Evolutionary conservation across 352 stramenopile species (phyloP), one percentile per base, ranked within the genome.

Genomic region (Phytophthora constricta): DNA sequence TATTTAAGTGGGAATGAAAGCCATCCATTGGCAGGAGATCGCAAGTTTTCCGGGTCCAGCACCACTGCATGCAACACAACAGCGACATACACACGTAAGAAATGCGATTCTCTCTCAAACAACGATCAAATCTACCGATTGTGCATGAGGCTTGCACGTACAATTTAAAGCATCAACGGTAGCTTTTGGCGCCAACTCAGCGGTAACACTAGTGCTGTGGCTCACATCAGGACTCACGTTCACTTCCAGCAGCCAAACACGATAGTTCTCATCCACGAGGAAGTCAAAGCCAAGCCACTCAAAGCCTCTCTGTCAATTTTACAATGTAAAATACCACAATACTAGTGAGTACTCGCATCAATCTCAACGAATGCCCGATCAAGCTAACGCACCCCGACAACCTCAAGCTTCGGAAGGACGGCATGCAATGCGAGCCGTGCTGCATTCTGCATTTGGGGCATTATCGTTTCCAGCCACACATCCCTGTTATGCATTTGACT

Each of bases 261-360:
- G 63, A 19, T 83, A 46, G 20, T 68, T 57, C 25, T 83, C 73
- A 26, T 93, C 88, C 10, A 97, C 54, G 33, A 97, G 47, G 31
- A 96, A 93, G 62, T 96, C 89, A 25, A 95, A 85, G 0, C 89
- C 89, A 25, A 96, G 84, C 89, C 89, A 96, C 58, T 96, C 89
- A 41, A 95, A 95, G 5, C 87, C 87, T 54, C 67, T 50, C 82
- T 94, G 55, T 23, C 47, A n/a, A 25, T 13, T 33, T 45, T 13
- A 63, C 20, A 62, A 51, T 13, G 25, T n/a, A n/a, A n/a, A n/a
- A n/a, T n/a, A n/a, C n/a, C n/a, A n/a, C n/a, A 22, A n/a, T n/a
- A n/a, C n/a, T n/a, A n/a, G n/a, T n/a, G n/a, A n/a, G n/a, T n/a
- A n/a, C n/a, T n/a, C n/a, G n/a, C n/a, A n/a, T n/a, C n/a, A n/a